Evolutionary conservation across 768 basidiomycete species (phyloP).

Genomic region (Mycena leptocephala): DNA sequence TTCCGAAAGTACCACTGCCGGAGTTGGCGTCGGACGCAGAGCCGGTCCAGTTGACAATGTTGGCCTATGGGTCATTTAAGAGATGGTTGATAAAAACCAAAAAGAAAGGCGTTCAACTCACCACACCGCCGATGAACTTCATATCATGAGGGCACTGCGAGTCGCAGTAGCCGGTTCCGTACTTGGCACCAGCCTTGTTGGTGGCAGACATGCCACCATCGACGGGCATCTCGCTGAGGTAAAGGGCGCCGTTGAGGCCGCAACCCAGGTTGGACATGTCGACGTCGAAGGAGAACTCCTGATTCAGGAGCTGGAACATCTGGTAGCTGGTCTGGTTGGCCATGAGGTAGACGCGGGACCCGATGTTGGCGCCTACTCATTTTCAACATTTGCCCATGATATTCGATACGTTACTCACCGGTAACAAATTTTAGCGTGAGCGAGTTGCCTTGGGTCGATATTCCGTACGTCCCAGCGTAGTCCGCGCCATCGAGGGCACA

Average conservation of each 20-base stretch:
- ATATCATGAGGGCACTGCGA: conserved; percentile 71
- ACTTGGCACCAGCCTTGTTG: conserved; percentile 72
- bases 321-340: conserved; percentile 61
- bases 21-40: conserved; percentile 59
- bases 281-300: conserved; percentile 76
- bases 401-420: conserved; percentile 6
- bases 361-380: conserved; percentile 51
- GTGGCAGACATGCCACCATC: conserved; percentile 68
- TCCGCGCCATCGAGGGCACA: conserved; percentile 65
- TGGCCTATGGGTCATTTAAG: conserved; percentile 53
- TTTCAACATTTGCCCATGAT: not conserved
- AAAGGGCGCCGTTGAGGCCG: conserved; percentile 74
- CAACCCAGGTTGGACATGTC: conserved; percentile 72
- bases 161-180: conserved; percentile 57
- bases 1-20: conserved; percentile 61
- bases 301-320: conserved; percentile 64
- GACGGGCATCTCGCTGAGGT: conserved; percentile 71
- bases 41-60: conserved; percentile 60
- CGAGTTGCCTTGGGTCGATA: conserved; percentile 62
- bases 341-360: conserved; percentile 68
- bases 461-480: conserved; percentile 68
- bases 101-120: conserved; percentile 40
- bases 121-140: conserved; percentile 74
- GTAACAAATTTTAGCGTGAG: conserved; percentile 69
- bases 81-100: not conserved